phyloP scores from a whole-genome alignment of 768 basidiomycete genomes.

The Cyclocybe aegerita region DNA sequence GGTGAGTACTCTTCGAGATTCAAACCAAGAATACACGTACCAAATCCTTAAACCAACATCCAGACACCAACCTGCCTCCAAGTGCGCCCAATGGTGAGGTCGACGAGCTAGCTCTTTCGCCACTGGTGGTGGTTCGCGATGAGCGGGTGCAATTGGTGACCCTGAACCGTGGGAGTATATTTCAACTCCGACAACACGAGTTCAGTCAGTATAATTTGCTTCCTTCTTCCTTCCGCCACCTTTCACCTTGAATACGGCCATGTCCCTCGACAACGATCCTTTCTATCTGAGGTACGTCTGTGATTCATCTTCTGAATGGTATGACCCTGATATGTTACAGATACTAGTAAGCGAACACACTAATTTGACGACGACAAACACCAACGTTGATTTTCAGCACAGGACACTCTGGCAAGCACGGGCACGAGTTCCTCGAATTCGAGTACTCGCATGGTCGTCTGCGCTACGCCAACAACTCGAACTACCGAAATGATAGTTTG shows the following conservation, averaged over 20 bases:
- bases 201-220: too few relatives aligned
- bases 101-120: background rate
- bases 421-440: slow-evolving; percentile 97
- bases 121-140: background rate
- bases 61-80: too few relatives aligned
- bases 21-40: too few relatives aligned
- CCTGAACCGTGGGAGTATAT: slow-evolving; percentile 7
- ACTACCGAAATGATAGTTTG: slow-evolving; percentile 95
- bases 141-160: background rate
- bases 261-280: slow-evolving; percentile 67
- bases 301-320: background rate
- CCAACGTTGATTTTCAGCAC: slow-evolving; percentile 51
- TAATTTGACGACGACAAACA: background rate
- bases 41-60: too few relatives aligned
- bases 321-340: slow-evolving; percentile 20
- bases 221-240: too few relatives aligned
- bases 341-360: slow-evolving; percentile 42
- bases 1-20: too few relatives aligned
- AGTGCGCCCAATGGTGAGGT: too few relatives aligned
- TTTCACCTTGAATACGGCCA: slow-evolving; percentile 17
- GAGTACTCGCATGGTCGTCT: slow-evolving; percentile 97
- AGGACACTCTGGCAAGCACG: slow-evolving; percentile 98
- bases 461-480: slow-evolving; percentile 98
- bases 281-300: slow-evolving; percentile 72
- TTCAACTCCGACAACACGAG: background rate